Conservation (phyloP, 441 rosid species). For the Gossypium lobatum region DNA sequence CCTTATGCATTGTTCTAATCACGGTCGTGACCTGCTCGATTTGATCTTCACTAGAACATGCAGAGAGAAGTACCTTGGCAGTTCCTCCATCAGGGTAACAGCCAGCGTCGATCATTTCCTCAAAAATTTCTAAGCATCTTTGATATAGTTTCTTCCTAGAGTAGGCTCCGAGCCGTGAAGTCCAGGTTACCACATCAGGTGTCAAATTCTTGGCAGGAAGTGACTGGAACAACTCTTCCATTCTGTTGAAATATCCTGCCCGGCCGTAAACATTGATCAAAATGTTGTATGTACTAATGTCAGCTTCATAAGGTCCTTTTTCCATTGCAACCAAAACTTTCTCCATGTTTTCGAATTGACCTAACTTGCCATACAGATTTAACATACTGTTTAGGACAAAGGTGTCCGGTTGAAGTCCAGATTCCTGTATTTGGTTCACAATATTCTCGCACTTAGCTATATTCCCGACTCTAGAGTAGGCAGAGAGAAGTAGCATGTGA, state of each 20-base stretch:
- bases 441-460: conserved; percentile 65
- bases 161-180: conserved; percentile 70
- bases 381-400: conserved; percentile 77
- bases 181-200: conserved; percentile 91
- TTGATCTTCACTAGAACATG: conserved; percentile 73
- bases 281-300: conserved; percentile 83
- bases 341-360: conserved; percentile 79
- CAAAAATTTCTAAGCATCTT: conserved; percentile 68
- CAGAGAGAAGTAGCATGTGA: conserved; percentile 81
- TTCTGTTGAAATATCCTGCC: conserved; percentile 66
- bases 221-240: conserved; percentile 51
- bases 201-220: conserved; percentile 36
- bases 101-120: conserved; percentile 83
- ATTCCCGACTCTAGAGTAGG: conserved; percentile 65
- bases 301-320: conserved; percentile 42
- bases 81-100: conserved; percentile 86
- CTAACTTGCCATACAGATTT: conserved; percentile 69
- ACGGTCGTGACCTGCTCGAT: conserved; percentile 67
- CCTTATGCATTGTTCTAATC: conserved; percentile 73
- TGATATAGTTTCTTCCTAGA: conserved; percentile 68
- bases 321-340: conserved; percentile 60
- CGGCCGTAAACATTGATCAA: conserved; percentile 73
- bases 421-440: conserved; percentile 55
- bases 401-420: conserved; percentile 75
- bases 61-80: conserved; percentile 71